These are phyloP conservation scores for Pseudogymnoascus sp. DNA, from an alignment of 2,329 filamentous ascomycete genomes.

Conservation along the genomic window DNA sequence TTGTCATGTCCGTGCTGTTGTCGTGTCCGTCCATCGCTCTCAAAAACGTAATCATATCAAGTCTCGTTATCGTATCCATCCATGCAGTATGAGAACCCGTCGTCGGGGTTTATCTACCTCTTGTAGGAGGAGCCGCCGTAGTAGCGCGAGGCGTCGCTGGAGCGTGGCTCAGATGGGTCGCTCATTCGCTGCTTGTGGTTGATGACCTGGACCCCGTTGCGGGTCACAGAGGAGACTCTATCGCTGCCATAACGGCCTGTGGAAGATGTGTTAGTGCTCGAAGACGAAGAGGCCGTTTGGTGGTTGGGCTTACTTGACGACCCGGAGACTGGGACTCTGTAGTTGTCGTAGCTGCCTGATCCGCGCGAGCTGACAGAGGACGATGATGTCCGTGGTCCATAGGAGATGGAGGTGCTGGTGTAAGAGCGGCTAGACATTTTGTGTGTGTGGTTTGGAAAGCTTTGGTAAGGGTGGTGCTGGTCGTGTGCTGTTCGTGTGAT, in stretches of 20 bases:
- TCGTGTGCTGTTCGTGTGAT: not conserved
- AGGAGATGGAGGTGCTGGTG: not conserved
- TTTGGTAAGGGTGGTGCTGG: not conserved
- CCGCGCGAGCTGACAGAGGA: not conserved
- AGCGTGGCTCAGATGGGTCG: not conserved
- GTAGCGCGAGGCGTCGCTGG: not conserved
- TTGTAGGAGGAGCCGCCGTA: not conserved
- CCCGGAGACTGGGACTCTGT: not conserved
- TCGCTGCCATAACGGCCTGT: not conserved
- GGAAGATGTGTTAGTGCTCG: not conserved
- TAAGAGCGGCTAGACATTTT: not conserved
- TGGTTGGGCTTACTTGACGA: not conserved
- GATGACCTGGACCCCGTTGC: conserved; percentile 6
- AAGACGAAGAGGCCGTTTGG: not conserved
- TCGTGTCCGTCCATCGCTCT: not conserved
- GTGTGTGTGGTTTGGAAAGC: not conserved
- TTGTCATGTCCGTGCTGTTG: not conserved
- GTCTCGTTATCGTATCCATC: not conserved
- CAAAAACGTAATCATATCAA: not conserved
- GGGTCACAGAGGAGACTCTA: not conserved
- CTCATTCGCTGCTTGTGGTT: conserved; percentile 1
- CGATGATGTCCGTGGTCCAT: not conserved
- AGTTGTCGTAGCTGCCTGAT: not conserved
- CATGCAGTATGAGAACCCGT: not conserved
- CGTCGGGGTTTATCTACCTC: not conserved